Conservation (phyloP, 1,139 yeast species). For the Geotrichum aggregatum region DNA sequence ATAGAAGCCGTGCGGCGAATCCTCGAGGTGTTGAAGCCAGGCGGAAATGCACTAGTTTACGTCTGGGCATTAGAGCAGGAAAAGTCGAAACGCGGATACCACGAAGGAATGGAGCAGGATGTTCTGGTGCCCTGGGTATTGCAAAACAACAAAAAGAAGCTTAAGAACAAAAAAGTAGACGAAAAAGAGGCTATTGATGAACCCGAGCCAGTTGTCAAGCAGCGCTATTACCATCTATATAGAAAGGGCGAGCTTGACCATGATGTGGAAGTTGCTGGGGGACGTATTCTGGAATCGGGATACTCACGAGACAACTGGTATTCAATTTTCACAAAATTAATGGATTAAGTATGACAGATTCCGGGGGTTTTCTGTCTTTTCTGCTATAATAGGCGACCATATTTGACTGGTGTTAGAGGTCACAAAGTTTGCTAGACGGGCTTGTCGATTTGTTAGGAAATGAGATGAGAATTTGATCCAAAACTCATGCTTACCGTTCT, state of each 20-base stretch:
- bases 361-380: too few relatives aligned
- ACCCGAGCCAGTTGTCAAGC: conserved; percentile 46
- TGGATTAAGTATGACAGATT: too few relatives aligned
- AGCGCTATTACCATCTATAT: conserved; percentile 85
- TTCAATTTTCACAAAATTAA: conserved; percentile 45
- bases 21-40: conserved; percentile 49
- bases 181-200: conserved; percentile 32
- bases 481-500: too few relatives aligned
- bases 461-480: too few relatives aligned
- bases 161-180: conserved; percentile 26
- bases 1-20: conserved; percentile 68
- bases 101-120: conserved; percentile 88
- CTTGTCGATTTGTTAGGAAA: too few relatives aligned
- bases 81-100: conserved; percentile 78
- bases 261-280: conserved; percentile 68
- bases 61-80: conserved; percentile 98
- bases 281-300: conserved; percentile 61
- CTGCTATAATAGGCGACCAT: too few relatives aligned
- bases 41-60: conserved; percentile 70
- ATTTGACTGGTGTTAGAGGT: too few relatives aligned
- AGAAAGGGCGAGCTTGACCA: conserved; percentile 72
- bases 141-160: conserved; percentile 38
- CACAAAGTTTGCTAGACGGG: too few relatives aligned
- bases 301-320: conserved; percentile 97
- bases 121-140: conserved; percentile 94